Evolutionary conservation across 1,284 basidiomycete genomes (phyloP).

Genomic region (Irpex lacteus): DNA sequence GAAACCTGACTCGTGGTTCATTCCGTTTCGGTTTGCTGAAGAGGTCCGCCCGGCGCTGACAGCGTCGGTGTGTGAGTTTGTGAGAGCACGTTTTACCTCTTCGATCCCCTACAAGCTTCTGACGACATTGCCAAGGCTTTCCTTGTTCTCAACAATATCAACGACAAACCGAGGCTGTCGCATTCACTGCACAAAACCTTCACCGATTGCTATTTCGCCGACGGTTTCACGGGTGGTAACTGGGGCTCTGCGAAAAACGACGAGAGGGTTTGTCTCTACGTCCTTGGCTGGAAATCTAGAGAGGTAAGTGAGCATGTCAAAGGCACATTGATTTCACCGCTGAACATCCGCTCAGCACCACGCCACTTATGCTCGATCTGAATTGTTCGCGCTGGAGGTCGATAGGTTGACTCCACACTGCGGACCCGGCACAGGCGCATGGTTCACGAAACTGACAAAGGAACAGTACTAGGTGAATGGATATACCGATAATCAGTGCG

Average conservation of each 20-base stretch:
- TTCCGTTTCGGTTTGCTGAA: conserved; percentile 16
- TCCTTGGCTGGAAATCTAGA: conserved; percentile 20
- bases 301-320: conserved; percentile 12
- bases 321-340: background rate
- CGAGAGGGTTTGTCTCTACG: conserved; percentile 18
- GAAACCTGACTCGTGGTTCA: background rate
- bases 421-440: background rate
- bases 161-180: background rate
- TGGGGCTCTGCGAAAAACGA: conserved; percentile 20
- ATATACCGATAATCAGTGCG: background rate
- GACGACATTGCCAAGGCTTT: background rate
- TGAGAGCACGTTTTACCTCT: conserved; percentile 6
- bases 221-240: conserved; percentile 21
- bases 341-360: background rate
- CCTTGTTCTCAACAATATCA: background rate
- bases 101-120: background rate
- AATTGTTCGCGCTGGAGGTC: background rate
- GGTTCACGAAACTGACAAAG: background rate
- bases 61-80: conserved; percentile 18
- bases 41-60: conserved; percentile 17
- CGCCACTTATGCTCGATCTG: background rate
- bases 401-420: background rate
- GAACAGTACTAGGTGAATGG: background rate
- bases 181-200: conserved; percentile 23
- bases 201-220: conserved; percentile 23